Evolutionary conservation across 768 basidiomycete species (phyloP).

Genomic region (Dioszegia hungarica): DNA sequence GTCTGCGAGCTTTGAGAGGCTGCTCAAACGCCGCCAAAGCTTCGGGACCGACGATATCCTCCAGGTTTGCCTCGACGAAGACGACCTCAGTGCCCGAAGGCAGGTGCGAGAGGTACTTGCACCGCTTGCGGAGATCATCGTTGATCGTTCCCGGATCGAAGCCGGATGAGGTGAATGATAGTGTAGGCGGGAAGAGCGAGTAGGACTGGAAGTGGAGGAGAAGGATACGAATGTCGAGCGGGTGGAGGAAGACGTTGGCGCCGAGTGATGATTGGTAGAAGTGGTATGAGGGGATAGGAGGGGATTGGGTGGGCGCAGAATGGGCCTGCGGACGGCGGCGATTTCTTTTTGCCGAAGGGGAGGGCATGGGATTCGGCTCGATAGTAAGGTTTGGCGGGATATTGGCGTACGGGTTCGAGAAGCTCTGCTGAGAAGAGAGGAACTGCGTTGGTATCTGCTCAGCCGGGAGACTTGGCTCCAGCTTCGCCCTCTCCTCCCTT

Average conservation of each 20-base stretch:
- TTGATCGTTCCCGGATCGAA: constrained; percentile 58
- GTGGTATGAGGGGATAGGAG: constrained; percentile 83
- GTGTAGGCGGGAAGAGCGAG: constrained; percentile 69
- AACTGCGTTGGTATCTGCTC: constrained; percentile 29
- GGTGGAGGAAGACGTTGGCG: constrained; percentile 84
- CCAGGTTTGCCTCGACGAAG: constrained; percentile 83
- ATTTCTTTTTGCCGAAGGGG: constrained; percentile 14
- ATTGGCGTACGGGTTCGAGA: constrained; percentile 10
- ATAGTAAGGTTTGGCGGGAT: constrained; percentile 30
- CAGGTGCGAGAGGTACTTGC: constrained; percentile 90
- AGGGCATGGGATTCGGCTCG: constrained; percentile 29
- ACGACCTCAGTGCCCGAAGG: constrained; percentile 88
- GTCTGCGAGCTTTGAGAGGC: constrained; percentile 67
- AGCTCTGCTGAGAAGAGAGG: constrained; percentile 15
- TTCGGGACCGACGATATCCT: constrained; percentile 67
- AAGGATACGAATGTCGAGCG: constrained; percentile 89
- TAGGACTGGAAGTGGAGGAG: constrained; percentile 70
- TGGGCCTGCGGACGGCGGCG: constrained; percentile 11
- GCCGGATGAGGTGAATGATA: constrained; percentile 74
- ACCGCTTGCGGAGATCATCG: constrained; percentile 87
- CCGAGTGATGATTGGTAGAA: constrained; percentile 95
- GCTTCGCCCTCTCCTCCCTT: constrained; percentile 13
- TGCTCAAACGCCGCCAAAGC: constrained; percentile 78
- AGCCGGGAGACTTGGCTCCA: not conserved
- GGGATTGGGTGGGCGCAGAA: constrained; percentile 60